These are phyloP conservation scores for Juglanconis sp. DNA, from an alignment of 2,329 filamentous ascomycete species.

Conservation along the genomic window DNA sequence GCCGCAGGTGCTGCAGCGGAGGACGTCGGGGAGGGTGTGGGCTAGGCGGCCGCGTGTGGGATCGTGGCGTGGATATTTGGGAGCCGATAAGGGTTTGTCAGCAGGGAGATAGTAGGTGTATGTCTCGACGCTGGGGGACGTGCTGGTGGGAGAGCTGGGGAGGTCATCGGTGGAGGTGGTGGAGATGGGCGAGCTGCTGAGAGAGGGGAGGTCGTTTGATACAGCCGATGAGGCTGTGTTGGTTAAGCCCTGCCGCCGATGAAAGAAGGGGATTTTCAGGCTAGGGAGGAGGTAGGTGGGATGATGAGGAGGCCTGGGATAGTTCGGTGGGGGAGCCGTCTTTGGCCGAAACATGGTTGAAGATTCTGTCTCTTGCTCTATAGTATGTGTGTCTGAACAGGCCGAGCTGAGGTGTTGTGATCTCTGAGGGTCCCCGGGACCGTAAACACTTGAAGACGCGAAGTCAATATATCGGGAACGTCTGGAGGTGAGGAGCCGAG, in stretches of 20 bases:
- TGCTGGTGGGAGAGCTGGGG: constrained; percentile 27
- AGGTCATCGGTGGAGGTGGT: constrained; percentile 18
- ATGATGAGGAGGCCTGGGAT: constrained; percentile 30
- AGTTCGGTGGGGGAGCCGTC: background rate
- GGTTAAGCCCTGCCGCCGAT: constrained; percentile 29
- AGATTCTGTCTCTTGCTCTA: background rate
- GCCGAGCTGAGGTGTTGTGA: background rate
- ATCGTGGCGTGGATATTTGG: constrained; percentile 7
- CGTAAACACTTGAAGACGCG: background rate
- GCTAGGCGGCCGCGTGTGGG: constrained; percentile 31
- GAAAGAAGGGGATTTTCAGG: constrained; percentile 46
- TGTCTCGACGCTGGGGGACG: constrained; percentile 18
- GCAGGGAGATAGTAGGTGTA: constrained; percentile 19
- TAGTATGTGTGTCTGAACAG: background rate
- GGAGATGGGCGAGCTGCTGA: constrained; percentile 23
- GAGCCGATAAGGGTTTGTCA: constrained; percentile 22
- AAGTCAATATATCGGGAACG: background rate
- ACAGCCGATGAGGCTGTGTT: constrained; percentile 28
- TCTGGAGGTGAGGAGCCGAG: background rate
- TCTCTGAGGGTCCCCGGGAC: background rate
- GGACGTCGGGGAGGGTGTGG: constrained; percentile 48
- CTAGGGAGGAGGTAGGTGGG: constrained; percentile 51
- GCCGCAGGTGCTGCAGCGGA: constrained; percentile 58
- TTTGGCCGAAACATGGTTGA: background rate
- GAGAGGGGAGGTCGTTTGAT: constrained; percentile 21